Base-by-base conservation (phyloP, 352 stramenopile genomes). In the Phytophthora parvispora region DNA sequence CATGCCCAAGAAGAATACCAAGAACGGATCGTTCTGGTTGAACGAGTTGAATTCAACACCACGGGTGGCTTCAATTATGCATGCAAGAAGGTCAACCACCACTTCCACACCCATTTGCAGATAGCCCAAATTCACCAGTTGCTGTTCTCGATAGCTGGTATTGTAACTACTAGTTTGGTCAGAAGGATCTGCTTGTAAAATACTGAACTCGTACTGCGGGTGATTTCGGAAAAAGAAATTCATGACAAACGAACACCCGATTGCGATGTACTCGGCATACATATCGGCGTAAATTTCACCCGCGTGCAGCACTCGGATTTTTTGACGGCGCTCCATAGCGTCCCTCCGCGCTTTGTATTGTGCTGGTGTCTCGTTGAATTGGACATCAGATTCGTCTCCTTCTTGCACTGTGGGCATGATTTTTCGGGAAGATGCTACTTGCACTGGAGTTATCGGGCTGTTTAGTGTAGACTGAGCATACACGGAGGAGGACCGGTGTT, bases 201-300 rank as follows among this genome's bases (percentile, higher is more conserved):
- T 31, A 16, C 22, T 48, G 22, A 56, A 51, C 20, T 61, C 43
- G 24, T 64, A 84, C 48, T 80, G 61, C 29, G 74, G 64, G n/a
- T 82, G 66, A 29, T 78, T 50, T 22, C 70, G 62, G 22, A 72
- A 78, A 18, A 80, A 56, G 22, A 74, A 66, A 3, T 75, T n/a
- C 28, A 81, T 75, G n/a, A 65, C 60, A 56, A 66, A 76, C 12
- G 71, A 80, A 52, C 74, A 85, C 38, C 74, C 65, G 47, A 85
- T 77, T 8, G 71, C 71, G 18, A 86, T 34, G 52, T 83, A 83
- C 47, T 86, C 77, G 22, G 71, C 71, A 43, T 78, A 81, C 74
- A 83, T 83, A 50, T 80, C 72, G 43, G 69, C 73, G 9, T 64
- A 75, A 16, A 77, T 54, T 38, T 84, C 76, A 0, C 54, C 62